phyloP scores from a whole-genome alignment of 306 rosid genomes.

The Cucumis hystrix region DNA sequence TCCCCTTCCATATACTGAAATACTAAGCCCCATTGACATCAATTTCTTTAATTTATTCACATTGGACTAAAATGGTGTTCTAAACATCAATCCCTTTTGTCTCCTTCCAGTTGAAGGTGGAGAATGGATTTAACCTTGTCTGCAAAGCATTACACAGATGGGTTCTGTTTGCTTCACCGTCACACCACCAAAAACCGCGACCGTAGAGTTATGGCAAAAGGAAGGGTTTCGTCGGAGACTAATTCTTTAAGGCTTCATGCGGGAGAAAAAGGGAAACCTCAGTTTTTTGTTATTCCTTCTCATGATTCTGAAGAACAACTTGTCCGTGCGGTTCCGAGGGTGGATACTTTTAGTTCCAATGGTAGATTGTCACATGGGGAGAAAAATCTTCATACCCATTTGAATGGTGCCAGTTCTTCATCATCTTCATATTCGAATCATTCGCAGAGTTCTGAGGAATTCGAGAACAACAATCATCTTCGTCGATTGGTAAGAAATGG shows the following conservation, averaged over 20 bases:
- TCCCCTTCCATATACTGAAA: not conserved
- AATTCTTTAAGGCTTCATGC: slow-evolving; percentile 9
- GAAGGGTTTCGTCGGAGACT: slow-evolving; percentile 8
- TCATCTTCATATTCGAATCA: slow-evolving; percentile 10
- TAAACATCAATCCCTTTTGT: slow-evolving; percentile 3
- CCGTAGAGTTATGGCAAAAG: slow-evolving; percentile 17
- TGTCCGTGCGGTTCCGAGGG: slow-evolving; percentile 35
- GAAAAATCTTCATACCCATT: slow-evolving; percentile 11
- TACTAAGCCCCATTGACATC: not conserved
- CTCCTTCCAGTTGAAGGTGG: slow-evolving; percentile 1
- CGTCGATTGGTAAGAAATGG: slow-evolving; percentile 51
- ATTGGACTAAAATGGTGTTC: not conserved
- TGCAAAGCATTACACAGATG: slow-evolving; percentile 24
- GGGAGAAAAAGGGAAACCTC: slow-evolving; percentile 27
- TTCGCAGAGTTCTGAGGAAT: slow-evolving; percentile 34
- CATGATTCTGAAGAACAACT: slow-evolving; percentile 11
- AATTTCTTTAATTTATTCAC: not conserved
- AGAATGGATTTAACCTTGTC: slow-evolving; percentile 31
- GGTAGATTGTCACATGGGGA: slow-evolving; percentile 28
- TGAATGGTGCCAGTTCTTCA: slow-evolving; percentile 19
- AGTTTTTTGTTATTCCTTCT: slow-evolving; percentile 13
- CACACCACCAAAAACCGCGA: slow-evolving; percentile 3
- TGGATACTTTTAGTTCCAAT: slow-evolving; percentile 33
- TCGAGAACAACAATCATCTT: slow-evolving; percentile 42
- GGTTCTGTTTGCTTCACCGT: slow-evolving; percentile 34